These are phyloP conservation scores for Phytopythium kandeliae DNA, from an alignment of 352 stramenopile species.

Conservation along the genomic window DNA sequence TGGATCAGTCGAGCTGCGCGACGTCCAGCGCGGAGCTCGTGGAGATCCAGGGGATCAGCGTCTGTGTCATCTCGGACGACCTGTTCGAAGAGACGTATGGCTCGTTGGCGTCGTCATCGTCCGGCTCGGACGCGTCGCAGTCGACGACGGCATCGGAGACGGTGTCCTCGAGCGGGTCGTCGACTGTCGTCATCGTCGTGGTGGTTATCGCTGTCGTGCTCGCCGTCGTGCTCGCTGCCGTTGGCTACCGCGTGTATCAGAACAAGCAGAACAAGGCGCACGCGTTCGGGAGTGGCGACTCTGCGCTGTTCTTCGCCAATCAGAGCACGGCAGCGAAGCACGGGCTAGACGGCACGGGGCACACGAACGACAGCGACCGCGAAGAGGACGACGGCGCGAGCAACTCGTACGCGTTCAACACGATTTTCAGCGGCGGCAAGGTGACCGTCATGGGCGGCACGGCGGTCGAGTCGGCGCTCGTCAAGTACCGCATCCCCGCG, in stretches of 20 bases:
- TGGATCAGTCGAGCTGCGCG: constrained; percentile 35
- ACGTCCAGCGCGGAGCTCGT: constrained; percentile 42
- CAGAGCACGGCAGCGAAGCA: constrained; percentile 27
- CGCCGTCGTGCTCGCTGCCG: constrained; percentile 37
- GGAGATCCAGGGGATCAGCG: constrained; percentile 18
- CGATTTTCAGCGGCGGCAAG: constrained; percentile 50
- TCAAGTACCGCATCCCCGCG: constrained; percentile 73
- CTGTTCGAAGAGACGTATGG: constrained; percentile 50
- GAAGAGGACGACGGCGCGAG: constrained; percentile 8
- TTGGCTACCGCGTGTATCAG: constrained; percentile 43
- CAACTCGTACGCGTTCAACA: constrained; percentile 34
- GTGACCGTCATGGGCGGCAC: constrained; percentile 48
- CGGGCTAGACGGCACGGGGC: constrained; percentile 12
- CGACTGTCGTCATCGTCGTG: constrained; percentile 46
- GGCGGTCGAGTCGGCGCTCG: constrained; percentile 47
- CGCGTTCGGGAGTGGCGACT: constrained; percentile 18
- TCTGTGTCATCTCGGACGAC: constrained; percentile 67
- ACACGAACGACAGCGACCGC: constrained; percentile 14
- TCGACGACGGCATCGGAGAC: constrained; percentile 14
- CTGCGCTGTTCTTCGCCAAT: constrained; percentile 45
- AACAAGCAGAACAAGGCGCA: constrained; percentile 16
- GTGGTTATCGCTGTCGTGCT: constrained; percentile 52
- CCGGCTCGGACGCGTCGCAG: constrained; percentile 11
- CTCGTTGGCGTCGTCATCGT: neutral
- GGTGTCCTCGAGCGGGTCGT: constrained; percentile 25